Evolutionary conservation across 257 asterid genomes (phyloP).

Genomic region (Solanum neorickii): DNA sequence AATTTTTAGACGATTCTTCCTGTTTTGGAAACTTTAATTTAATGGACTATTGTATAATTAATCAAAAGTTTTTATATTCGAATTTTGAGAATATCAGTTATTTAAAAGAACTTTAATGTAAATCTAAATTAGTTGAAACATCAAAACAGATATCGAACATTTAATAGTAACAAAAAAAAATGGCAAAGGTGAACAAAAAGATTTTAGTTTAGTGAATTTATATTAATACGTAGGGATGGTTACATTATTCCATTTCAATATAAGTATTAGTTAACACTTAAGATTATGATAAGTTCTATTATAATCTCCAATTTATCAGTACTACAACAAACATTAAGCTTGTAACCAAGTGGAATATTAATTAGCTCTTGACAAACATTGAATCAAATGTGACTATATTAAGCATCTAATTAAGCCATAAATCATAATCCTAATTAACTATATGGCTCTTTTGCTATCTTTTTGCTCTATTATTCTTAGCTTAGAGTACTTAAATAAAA

Average conservation of each 20-base stretch:
- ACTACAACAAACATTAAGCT: neutral
- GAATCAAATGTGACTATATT: neutral
- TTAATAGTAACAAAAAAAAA: neutral
- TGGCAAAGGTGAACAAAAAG: neutral
- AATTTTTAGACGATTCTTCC: neutral
- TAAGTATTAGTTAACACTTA: neutral
- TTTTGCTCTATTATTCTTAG: neutral
- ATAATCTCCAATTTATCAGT: neutral
- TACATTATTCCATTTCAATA: neutral
- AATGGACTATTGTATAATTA: neutral
- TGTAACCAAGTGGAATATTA: neutral
- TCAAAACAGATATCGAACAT: neutral
- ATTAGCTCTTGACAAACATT: neutral
- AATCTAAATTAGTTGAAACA: neutral
- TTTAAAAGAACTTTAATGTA: neutral
- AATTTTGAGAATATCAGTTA: neutral
- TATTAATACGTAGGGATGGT: neutral
- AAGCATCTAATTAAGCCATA: neutral
- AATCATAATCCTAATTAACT: neutral
- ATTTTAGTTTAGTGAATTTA: neutral
- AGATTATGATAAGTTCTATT: neutral
- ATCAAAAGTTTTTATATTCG: neutral
- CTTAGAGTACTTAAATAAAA: neutral
- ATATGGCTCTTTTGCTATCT: neutral
- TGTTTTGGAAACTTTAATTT: neutral